A percentile compares a stretch with the other conserved stretches of the same genome.
phyloP scores from a whole-genome alignment of 768 basidiomycete genomes.

The Russula sp. region DNA sequence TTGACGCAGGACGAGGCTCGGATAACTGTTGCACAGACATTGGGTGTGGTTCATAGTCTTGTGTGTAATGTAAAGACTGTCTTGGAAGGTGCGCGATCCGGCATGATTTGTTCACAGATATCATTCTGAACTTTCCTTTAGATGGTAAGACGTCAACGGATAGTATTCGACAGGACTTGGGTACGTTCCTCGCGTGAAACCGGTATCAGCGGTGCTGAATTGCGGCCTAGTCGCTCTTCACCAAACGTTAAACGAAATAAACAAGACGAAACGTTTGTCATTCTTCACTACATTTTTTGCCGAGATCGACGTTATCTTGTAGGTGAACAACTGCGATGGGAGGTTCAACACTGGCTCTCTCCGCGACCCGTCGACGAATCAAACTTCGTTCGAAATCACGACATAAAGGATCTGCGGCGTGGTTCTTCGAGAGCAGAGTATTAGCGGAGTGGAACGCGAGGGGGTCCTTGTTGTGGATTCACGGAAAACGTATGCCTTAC shows the following conservation, averaged over 20 bases:
- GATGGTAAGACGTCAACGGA: not conserved
- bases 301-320: not conserved
- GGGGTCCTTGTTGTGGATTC: constrained; percentile 10
- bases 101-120: not conserved
- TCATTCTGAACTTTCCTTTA: not conserved
- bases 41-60: not conserved
- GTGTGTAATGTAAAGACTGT: not conserved
- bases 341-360: constrained; percentile 3
- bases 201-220: not conserved
- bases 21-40: not conserved
- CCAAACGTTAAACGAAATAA: not conserved
- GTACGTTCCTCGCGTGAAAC: not conserved
- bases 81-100: not conserved
- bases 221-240: not conserved
- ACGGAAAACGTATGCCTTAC: constrained; percentile 9
- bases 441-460: constrained; percentile 6
- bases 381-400: not conserved
- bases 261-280: constrained; percentile 14
- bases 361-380: constrained; percentile 10
- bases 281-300: not conserved
- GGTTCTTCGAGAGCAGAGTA: constrained; percentile 3
- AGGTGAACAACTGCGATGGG: not conserved
- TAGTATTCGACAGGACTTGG: not conserved
- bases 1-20: constrained; percentile 7
- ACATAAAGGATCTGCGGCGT: not conserved